phyloP scores from a whole-genome alignment of 2,329 filamentous ascomycete genomes.

The Emericellopsis cladophorae region DNA sequence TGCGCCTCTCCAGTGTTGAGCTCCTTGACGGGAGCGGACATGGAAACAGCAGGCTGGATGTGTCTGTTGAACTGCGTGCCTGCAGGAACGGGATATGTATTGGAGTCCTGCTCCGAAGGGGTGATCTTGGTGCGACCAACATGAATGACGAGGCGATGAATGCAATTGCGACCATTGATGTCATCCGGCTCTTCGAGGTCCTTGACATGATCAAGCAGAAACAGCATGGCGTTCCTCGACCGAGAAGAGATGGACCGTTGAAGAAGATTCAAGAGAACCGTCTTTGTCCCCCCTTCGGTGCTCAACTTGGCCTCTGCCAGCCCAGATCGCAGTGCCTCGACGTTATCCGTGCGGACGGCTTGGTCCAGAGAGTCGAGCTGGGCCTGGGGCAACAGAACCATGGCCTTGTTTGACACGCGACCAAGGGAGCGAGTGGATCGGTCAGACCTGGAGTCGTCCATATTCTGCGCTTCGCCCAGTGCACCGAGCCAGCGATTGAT shows the following conservation, averaged over 20 bases:
- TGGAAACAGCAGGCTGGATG: slow-evolving; percentile 65
- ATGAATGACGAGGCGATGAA: slow-evolving; percentile 84
- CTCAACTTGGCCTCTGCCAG: slow-evolving; percentile 43
- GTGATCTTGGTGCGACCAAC: slow-evolving; percentile 63
- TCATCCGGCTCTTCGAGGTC: slow-evolving; percentile 78
- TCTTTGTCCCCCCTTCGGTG: slow-evolving; percentile 33
- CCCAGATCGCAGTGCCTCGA: slow-evolving; percentile 38
- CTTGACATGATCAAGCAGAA: slow-evolving; percentile 54
- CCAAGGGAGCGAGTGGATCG: slow-evolving; percentile 67
- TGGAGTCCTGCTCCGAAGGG: slow-evolving; percentile 34
- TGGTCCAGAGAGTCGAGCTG: slow-evolving; percentile 61
- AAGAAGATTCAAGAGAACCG: slow-evolving; percentile 65
- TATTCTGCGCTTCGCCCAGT: slow-evolving; percentile 63
- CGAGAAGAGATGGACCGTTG: slow-evolving; percentile 64
- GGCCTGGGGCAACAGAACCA: slow-evolving; percentile 56
- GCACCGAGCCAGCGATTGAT: slow-evolving; percentile 90
- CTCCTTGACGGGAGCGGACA: slow-evolving; percentile 44
- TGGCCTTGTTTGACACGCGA: slow-evolving; percentile 62
- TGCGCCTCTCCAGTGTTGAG: slow-evolving; percentile 56
- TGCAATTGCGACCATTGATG: slow-evolving; percentile 85
- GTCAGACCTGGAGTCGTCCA: slow-evolving; percentile 63
- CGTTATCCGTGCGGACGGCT: slow-evolving; percentile 58
- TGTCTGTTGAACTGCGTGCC: slow-evolving; percentile 52
- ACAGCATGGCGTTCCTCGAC: slow-evolving; percentile 56
- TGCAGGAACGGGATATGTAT: slow-evolving; percentile 34